These are phyloP conservation scores for Ophiognomonia clavigignenti-juglandacearum DNA, from an alignment of 2,329 filamentous ascomycete species.

Conservation along the genomic window DNA sequence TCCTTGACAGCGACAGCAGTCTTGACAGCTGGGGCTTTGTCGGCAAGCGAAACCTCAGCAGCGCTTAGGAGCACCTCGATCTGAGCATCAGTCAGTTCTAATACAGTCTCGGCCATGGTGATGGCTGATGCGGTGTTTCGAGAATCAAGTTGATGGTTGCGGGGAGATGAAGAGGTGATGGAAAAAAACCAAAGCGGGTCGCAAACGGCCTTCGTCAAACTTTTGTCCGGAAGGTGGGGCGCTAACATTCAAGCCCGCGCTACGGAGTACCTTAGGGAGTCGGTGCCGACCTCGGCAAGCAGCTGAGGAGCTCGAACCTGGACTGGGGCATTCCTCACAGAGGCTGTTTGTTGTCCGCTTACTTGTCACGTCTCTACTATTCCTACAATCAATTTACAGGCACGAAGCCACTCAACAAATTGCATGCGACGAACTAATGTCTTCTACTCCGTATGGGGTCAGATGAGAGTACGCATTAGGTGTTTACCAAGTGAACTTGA, in stretches of 20 bases:
- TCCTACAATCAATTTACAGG: too few species aligned
- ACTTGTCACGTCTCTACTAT: too few species aligned
- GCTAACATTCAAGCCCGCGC: too few species aligned
- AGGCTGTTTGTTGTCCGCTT: too few species aligned
- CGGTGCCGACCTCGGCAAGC: neutral
- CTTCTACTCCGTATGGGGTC: too few species aligned
- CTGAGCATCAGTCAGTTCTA: constrained; percentile 8
- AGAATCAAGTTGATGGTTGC: constrained; percentile 6
- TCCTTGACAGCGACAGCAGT: neutral
- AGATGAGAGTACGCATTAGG: too few species aligned
- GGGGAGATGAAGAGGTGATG: neutral
- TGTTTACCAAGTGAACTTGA: too few species aligned
- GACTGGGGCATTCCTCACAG: too few species aligned
- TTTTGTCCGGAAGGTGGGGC: constrained; percentile 3
- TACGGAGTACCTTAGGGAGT: neutral
- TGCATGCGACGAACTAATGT: too few species aligned
- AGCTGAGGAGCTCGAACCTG: too few species aligned
- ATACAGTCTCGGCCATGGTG: constrained; percentile 8
- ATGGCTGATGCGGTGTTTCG: constrained; percentile 9
- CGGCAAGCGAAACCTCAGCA: constrained; percentile 10
- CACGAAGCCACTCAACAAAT: too few species aligned
- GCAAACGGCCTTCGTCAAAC: too few species aligned
- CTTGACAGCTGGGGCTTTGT: neutral
- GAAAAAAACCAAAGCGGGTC: neutral
- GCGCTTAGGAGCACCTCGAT: constrained; percentile 12